Base-by-base conservation (phyloP, 2,329 filamentous ascomycete genomes). In the Exophiala dermatitidis region DNA sequence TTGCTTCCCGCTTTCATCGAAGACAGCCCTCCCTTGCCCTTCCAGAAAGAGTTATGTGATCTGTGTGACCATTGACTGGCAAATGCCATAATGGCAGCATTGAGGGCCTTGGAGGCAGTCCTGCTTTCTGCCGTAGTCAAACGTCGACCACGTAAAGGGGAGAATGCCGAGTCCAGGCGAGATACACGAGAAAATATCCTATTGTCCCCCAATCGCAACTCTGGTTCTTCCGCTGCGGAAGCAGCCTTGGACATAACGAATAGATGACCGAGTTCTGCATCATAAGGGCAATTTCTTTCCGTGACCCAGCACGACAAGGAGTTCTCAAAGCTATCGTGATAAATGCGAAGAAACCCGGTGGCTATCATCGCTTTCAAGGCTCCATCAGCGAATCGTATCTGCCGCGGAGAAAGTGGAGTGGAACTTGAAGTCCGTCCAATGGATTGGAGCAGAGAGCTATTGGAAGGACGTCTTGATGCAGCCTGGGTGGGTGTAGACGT, bases 181-280 rank as follows among this genome's bases (percentile, higher is more conserved):
- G 71, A 72, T 0, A 74, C 72, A 2, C 71, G 68, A 32, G 70
- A 68, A 45, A 72, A 74, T 44, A 74, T 73, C 28, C 71, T 66
- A 50, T 73, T 72, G 71, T 74, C 53, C 71, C 56, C 69, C 69
- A 74, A 53, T 69, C 74, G 8, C 68, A 71, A n/a, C 71, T 62
- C 8, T 67, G 71, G 52, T 72, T 72, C 60, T 72, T 53, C 69
- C 70, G 58, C 73, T 68, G 52, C 72, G 68, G 54, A 54, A 3
- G 34, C 9, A 5, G 31, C 40, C 34, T 26, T 47, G 3, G 41
- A 7, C 45, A 68, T 67, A 34, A 64, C 67, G 60, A 74, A 62
- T 4, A 54, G 44, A 6, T 60, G 48, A 40, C 57, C 38, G 19
- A 53, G 45, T 50, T 54, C 51, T 19, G 42, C 46, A 29, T 56